Conservation (phyloP, 2,329 filamentous ascomycete genomes). For the Hirsutella minnesotensis region DNA sequence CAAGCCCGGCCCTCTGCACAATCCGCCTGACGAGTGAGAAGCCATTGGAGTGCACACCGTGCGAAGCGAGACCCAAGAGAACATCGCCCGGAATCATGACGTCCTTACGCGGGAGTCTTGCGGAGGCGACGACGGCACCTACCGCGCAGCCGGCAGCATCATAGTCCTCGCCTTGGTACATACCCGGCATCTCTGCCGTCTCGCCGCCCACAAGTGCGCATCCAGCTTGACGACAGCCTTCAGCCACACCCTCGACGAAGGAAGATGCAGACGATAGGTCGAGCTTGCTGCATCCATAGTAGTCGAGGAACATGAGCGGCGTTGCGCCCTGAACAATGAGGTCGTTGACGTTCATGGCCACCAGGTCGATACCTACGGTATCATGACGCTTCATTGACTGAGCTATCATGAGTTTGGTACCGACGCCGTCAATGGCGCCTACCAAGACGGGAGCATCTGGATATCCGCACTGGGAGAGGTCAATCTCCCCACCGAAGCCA, state of each 20-base stretch:
- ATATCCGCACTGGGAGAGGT: constrained; percentile 60
- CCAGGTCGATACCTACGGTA: constrained; percentile 91
- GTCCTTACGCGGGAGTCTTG: constrained; percentile 62
- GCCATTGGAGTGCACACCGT: constrained; percentile 88
- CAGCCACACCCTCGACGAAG: constrained; percentile 86
- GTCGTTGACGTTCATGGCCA: constrained; percentile 99
- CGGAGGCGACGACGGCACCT: constrained; percentile 60
- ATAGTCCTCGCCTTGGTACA: constrained; percentile 82
- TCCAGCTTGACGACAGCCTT: constrained; percentile 72
- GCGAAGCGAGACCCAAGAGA: constrained; percentile 73
- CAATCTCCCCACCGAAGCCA: constrained; percentile 67
- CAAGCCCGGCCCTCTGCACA: constrained; percentile 58
- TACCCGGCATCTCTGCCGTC: constrained; percentile 95
- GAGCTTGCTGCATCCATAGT: constrained; percentile 87
- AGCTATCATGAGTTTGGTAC: constrained; percentile 93
- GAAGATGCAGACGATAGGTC: constrained; percentile 64
- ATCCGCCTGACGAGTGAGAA: constrained; percentile 95
- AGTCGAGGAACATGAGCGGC: constrained; percentile 93
- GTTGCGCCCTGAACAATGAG: constrained; percentile 91
- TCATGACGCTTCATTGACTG: constrained; percentile 82
- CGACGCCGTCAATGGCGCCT: constrained; percentile 92
- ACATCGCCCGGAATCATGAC: constrained; percentile 75
- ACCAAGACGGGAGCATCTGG: constrained; percentile 67
- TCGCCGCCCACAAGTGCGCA: constrained; percentile 94
- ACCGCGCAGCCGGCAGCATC: constrained; percentile 86